A percentile compares a stretch with the other conserved stretches of the same genome.
phyloP scores from a whole-genome alignment of 129 eudicot genomes.

The Artemisia annua region DNA sequence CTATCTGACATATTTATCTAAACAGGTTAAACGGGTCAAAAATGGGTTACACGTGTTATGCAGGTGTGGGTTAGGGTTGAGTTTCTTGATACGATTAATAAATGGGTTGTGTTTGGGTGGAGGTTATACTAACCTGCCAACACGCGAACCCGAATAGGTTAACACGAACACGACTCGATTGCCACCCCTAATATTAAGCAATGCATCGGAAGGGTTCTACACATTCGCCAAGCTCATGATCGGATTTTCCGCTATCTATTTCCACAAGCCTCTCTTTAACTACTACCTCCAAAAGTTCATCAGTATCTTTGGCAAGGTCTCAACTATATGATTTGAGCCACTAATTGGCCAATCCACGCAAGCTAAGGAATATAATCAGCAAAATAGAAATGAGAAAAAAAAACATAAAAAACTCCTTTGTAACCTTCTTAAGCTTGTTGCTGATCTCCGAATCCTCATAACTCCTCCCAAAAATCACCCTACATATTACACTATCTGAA shows the following conservation, averaged over 20 bases:
- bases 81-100: too few species aligned
- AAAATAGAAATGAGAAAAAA: conserved; percentile 36
- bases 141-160: too few species aligned
- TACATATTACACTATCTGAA: conserved; percentile 47
- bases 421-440: conserved; percentile 35
- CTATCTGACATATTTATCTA: too few species aligned
- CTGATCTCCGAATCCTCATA: conserved; percentile 39
- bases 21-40: too few species aligned
- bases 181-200: conserved; percentile 41
- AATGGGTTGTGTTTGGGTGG: too few species aligned
- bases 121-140: too few species aligned
- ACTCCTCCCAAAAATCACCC: conserved; percentile 59
- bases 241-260: background rate
- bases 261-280: conserved; percentile 35
- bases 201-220: conserved; percentile 42
- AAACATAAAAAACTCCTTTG: conserved; percentile 34
- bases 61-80: too few species aligned
- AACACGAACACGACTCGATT: too few species aligned
- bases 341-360: conserved; percentile 38
- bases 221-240: conserved; percentile 15
- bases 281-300: conserved; percentile 40
- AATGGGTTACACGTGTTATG: too few species aligned
- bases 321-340: conserved; percentile 31
- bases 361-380: conserved; percentile 49
- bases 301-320: conserved; percentile 30